Evolutionary conservation across 306 rosid species (phyloP).

Genomic region (Cicer chorassanicum): DNA sequence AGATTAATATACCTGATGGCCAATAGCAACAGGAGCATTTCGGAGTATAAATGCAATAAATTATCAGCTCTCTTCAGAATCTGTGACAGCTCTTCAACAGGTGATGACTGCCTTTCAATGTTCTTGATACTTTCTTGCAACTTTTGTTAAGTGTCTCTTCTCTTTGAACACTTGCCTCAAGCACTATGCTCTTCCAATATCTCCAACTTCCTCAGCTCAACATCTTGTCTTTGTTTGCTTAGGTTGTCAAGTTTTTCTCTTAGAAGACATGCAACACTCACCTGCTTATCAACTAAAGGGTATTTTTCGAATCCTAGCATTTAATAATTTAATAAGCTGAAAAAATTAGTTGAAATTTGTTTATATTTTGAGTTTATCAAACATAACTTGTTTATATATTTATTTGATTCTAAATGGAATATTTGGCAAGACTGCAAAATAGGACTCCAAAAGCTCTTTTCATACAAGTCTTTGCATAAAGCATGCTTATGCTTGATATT

Average conservation of each 20-base stretch:
- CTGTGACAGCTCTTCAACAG: conserved; percentile 85
- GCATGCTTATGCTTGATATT: background rate
- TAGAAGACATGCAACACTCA: conserved; percentile 77
- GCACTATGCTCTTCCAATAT: conserved; percentile 74
- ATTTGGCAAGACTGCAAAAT: too few relatives aligned
- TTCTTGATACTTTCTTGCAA: conserved; percentile 72
- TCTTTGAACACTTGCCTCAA: conserved; percentile 75
- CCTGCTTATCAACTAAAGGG: conserved; percentile 58
- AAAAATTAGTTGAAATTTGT: too few relatives aligned
- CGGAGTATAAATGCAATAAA: conserved; percentile 77
- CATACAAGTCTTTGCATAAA: conserved; percentile 13
- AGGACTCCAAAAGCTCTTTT: background rate
- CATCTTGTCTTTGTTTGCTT: conserved; percentile 73
- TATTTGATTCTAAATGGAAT: too few relatives aligned
- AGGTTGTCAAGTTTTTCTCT: conserved; percentile 82
- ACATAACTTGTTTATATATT: too few relatives aligned
- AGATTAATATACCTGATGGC: conserved; percentile 70
- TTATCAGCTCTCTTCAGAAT: conserved; percentile 55
- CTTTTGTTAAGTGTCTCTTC: conserved; percentile 74
- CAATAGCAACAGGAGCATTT: conserved; percentile 97
- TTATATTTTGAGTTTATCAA: too few relatives aligned
- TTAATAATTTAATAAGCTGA: too few relatives aligned
- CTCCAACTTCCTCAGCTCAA: conserved; percentile 86
- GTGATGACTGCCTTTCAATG: conserved; percentile 79
- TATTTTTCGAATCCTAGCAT: too few relatives aligned